phyloP scores from a whole-genome alignment of 306 rosid species.

The Quercus suber region DNA sequence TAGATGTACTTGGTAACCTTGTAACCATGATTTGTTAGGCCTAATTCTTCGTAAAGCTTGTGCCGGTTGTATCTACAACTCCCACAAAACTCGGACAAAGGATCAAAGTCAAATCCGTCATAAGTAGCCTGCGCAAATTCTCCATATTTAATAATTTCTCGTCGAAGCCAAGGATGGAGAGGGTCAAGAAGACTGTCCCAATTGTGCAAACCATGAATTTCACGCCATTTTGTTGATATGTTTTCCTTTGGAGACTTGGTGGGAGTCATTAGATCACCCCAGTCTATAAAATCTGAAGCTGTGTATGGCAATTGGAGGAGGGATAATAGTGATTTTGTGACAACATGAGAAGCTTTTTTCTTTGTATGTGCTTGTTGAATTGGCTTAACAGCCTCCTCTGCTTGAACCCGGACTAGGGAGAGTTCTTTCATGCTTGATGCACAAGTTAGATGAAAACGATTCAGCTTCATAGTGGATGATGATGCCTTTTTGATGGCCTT shows the following conservation, averaged over 20 bases:
- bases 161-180: slow-evolving; percentile 50
- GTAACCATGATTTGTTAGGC: slow-evolving; percentile 38
- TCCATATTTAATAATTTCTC: slow-evolving; percentile 63
- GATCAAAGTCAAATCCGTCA: slow-evolving; percentile 63
- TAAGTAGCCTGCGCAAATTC: slow-evolving; percentile 71
- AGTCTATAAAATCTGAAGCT: not conserved
- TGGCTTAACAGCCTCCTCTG: slow-evolving; percentile 19
- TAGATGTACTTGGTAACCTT: slow-evolving; percentile 49
- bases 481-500: not conserved
- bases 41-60: slow-evolving; percentile 40
- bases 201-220: slow-evolving; percentile 39
- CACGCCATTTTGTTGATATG: slow-evolving; percentile 44
- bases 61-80: slow-evolving; percentile 49
- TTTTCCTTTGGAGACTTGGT: slow-evolving; percentile 53
- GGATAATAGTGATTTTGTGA: slow-evolving; percentile 43
- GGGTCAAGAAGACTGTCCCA: slow-evolving; percentile 53
- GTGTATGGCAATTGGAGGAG: slow-evolving; percentile 41
- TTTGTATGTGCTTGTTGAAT: slow-evolving; percentile 19
- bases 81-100: slow-evolving; percentile 55
- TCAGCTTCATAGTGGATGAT: not conserved
- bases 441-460: too few species aligned
- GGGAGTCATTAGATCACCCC: slow-evolving; percentile 27
- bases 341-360: slow-evolving; percentile 4
- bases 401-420: slow-evolving; percentile 20
- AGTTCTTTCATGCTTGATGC: not conserved